phyloP scores from a whole-genome alignment of 208 protist species.

The Acanthamoeba triangularis region DNA sequence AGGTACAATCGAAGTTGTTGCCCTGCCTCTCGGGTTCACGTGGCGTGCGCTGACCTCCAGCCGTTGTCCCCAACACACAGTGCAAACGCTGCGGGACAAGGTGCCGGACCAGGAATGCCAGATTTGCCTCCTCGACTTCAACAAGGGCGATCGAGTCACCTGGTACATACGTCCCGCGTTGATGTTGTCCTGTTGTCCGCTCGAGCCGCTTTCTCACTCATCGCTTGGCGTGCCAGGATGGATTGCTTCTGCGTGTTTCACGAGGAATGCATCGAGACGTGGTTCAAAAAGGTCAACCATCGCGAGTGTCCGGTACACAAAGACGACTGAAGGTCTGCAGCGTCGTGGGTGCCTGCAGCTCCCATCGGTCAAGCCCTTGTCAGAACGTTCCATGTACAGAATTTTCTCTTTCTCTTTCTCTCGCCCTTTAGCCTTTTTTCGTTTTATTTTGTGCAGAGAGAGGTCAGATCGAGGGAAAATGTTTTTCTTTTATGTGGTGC shows the following conservation, averaged over 20 bases:
- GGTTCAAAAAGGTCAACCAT: slow-evolving; percentile 45
- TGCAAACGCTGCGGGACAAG: slow-evolving; percentile 24
- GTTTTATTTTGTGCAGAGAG: no score
- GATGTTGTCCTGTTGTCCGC: not conserved
- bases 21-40: not conserved
- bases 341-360: not conserved
- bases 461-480: no score
- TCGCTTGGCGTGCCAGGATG: not conserved
- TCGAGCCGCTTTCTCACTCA: no score
- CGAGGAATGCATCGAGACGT: slow-evolving; percentile 40
- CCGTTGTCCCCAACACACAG: not conserved
- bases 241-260: slow-evolving; percentile 75
- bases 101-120: slow-evolving; percentile 49
- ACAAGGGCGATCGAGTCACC: slow-evolving; percentile 42
- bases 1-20: not conserved
- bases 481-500: no score
- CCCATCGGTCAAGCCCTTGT: no score
- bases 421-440: no score
- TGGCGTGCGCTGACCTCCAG: not conserved
- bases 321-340: not conserved
- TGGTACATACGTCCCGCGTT: not conserved
- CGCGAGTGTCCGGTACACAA: slow-evolving; percentile 65
- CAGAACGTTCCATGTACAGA: no score
- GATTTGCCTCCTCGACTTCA: slow-evolving; percentile 38
- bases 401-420: no score